Base-by-base conservation (phyloP, 2,329 filamentous ascomycete species). In the Didymella glomerata region DNA sequence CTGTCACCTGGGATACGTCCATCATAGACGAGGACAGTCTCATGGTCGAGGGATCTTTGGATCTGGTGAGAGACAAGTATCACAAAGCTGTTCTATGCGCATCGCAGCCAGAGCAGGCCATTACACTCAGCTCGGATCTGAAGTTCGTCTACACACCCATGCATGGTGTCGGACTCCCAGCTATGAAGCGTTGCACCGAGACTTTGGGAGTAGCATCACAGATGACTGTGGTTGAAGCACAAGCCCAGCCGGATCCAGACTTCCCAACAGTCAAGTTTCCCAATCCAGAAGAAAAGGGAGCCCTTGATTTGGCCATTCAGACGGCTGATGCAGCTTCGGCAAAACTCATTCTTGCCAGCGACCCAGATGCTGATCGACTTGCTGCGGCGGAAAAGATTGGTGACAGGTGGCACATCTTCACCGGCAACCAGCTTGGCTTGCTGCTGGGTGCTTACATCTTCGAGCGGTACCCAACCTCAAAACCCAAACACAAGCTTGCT, bases 341-440 rank as follows among this genome's bases (percentile, higher is more conserved):
- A 57, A 74, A 73, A 6, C 70, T 89, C 40, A 83, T 89, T 36
- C 75, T 89, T 27, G 86, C 87, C 11, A 88, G 85, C 65, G 87
- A 89, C 64, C 87, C 87, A 1, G 87, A 89, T 69, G 87, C 87
- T 16, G 87, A 89, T 72, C 83, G 87, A 20, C 84, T 89, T 61
- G 85, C 86, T 7, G 84, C 80, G 7, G 87, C 86, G 4, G 83
- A 88, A 68, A 85, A 84, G 67, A 79, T 87, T 4, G 80, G 76
- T 32, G 83, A 81, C 11, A 76, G 74, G 61, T 89, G 86, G 85
- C 82, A 84, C 54, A 82, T 85, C 47, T 84, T 88, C 67, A 88
- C 85, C 0, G 87, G 87, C n/a, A 88, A 89, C 63, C 85, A 89
- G 66, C 77, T 89, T 16, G 87, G 87, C 32, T 80, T 86, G 18